Base-by-base conservation (phyloP, 1,139 yeast genomes). In the Meyerozyma elateridarum region DNA sequence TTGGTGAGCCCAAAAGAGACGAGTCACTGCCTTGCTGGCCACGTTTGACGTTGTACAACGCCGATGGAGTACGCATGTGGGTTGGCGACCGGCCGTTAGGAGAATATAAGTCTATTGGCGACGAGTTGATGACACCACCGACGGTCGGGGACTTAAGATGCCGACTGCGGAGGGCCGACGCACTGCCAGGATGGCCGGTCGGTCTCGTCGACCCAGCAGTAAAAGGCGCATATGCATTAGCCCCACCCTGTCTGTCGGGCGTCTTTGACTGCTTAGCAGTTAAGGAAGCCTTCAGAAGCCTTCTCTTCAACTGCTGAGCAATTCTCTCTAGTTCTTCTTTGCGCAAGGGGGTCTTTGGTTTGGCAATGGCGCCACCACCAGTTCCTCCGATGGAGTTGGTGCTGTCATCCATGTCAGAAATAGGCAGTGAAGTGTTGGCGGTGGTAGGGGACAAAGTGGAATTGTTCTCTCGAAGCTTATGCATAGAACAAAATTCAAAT, bases 321-420 rank as follows among this genome's bases (percentile, higher is more conserved):
- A 68, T 68, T 38, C 64, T 59, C 41, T 68, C 74, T 36, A 68
- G 52, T 38, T 68, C 74, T 37, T 67, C 73, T 45, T 66, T 67
- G 39, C 60, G 60, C 43, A 68, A 54, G 8, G 70, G 64, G 4
- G 70, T 61, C 40, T 62, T 62, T 13, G 56, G 57, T 36, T 54
- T 56, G 18, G 21, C 26, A 9, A 20, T 26, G 9, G 18, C 11
- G 15, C 29, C 27, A 15, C 27, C 27, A 2, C 27, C 27, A 15
- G 27, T 8, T 7, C 27, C 18, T 4, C 18, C 4, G 13, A 8
- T 7, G 17, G 27, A 4, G 27, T 14, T 15, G 9, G 27, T 15
- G 27, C 11, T 24, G 27, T 24, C 27, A 18, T 24, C 27, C 27
- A 24, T 24, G 4, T 24, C 27, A 5, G 27, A 24, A 9, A 8